A percentile compares a stretch with the other conserved stretches of the same genome.
These are phyloP conservation scores for Neurospora pannonica DNA, from an alignment of 495 filamentous ascomycete genomes.

Conservation along the genomic window DNA sequence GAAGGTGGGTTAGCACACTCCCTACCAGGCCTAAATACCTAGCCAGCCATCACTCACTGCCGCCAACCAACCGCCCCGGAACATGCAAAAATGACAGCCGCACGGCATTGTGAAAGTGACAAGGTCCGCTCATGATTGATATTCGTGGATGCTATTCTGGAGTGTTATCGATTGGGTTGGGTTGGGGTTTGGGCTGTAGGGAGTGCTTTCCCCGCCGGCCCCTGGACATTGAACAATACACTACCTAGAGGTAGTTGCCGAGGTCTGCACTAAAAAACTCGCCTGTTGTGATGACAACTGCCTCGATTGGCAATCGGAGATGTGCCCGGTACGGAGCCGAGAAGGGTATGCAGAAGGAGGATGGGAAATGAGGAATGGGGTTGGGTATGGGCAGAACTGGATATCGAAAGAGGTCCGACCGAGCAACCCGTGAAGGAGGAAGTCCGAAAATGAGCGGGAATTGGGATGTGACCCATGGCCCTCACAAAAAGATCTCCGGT, in stretches of 20 bases:
- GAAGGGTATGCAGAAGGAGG: not conserved
- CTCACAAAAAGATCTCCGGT: not conserved
- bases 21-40: not conserved
- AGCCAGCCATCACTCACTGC: not conserved
- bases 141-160: not conserved
- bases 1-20: not conserved
- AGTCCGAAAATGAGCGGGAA: not conserved
- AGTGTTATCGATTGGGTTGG: not conserved
- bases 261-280: not conserved
- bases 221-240: not conserved
- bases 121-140: not conserved
- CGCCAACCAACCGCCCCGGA: not conserved
- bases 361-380: not conserved
- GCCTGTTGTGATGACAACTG: not conserved
- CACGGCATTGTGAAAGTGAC: not conserved
- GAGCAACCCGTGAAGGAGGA: not conserved
- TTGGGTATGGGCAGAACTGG: not conserved
- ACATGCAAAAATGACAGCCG: not conserved
- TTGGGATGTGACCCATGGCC: not conserved
- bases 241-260: not conserved
- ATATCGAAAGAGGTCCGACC: not conserved
- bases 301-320: not conserved
- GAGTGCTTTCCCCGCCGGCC: not conserved
- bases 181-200: not conserved
- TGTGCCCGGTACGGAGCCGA: not conserved